Base-by-base conservation (phyloP, 352 stramenopile genomes). In the Pythium dissotocum region DNA sequence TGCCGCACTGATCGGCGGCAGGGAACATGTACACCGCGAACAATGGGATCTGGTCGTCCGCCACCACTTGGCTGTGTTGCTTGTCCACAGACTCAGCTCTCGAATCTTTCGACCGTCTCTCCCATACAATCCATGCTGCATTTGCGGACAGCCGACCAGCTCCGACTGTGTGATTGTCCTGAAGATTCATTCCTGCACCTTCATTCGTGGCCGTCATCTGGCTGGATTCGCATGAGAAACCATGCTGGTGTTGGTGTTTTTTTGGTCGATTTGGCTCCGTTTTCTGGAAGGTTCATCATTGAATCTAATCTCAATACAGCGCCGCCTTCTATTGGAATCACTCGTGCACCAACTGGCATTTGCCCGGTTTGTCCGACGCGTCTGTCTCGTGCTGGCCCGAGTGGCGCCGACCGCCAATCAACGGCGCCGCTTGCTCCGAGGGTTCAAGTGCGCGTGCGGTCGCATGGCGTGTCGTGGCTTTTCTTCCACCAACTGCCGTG, bases 341-440 rank as follows among this genome's bases (percentile, higher is more conserved):
- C 32, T n/a, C 21, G 46, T 53, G 44, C 46, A 48, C 46, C 16
- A 32, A 30, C 21, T 53, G n/a, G 21, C 46, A 9, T 6, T 24
- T 24, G 46, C 6, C 18, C 18, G 46, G 10, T 44, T 70, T 64
- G 57, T 70, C 58, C 54, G 33, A 65, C 64, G 58, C 44, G 59
- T 61, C 52, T 63, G 66, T 62, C 58, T 67, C 65, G 65, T 71
- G 52, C 14, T 30, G 53, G 13, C 24, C 10, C 58, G 16, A 26
- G 30, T 65, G 64, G 44, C 26, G n/a, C 56, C 46, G n/a, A 33
- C 16, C 52, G 53, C 67, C 67, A 72, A 72, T 72, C 59, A 68
- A 6, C n/a, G 0, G 40, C 40, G 7, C 42, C 5, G 33, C 56
- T 65, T 32, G 13, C 38, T 40, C 26, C 54, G 2, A 36, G 32